Evolutionary conservation across 257 asterid species (phyloP).

Genomic region (Ajuga chamaepitys): DNA sequence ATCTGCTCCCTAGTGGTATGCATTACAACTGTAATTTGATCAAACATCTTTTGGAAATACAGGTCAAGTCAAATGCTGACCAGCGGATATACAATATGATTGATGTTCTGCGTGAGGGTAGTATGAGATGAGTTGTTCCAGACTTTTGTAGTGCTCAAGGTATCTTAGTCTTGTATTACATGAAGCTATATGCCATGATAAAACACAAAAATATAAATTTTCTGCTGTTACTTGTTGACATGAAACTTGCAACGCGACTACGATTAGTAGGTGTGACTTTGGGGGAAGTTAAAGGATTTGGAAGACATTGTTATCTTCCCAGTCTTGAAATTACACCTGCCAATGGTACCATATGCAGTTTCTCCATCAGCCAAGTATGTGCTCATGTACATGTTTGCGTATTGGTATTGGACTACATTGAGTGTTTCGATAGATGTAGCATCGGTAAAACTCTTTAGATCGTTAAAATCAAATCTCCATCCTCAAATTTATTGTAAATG

Average conservation of each 20-base stretch:
- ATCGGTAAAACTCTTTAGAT: too few species aligned
- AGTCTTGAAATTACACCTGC: too few species aligned
- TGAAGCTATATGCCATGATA: neutral
- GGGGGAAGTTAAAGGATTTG: too few species aligned
- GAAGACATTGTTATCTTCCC: too few species aligned
- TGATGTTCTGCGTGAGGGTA: constrained; percentile 90
- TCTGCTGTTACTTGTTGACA: neutral
- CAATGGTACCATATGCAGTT: too few species aligned
- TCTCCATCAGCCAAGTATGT: too few species aligned
- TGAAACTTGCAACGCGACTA: neutral
- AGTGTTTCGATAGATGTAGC: too few species aligned
- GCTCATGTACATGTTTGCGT: too few species aligned
- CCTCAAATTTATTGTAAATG: too few species aligned
- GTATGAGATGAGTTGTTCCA: constrained; percentile 50
- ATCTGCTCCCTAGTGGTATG: neutral
- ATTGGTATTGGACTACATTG: too few species aligned
- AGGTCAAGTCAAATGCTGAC: constrained; percentile 64
- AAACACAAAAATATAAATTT: neutral
- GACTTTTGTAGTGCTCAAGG: neutral
- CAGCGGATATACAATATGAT: constrained; percentile 80
- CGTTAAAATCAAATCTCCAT: too few species aligned
- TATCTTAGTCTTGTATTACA: neutral
- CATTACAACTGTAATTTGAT: neutral
- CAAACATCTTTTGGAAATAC: constrained; percentile 15
- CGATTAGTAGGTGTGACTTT: too few species aligned